Base-by-base conservation (phyloP, 2,329 filamentous ascomycete species). In the Venturia nashicola region DNA sequence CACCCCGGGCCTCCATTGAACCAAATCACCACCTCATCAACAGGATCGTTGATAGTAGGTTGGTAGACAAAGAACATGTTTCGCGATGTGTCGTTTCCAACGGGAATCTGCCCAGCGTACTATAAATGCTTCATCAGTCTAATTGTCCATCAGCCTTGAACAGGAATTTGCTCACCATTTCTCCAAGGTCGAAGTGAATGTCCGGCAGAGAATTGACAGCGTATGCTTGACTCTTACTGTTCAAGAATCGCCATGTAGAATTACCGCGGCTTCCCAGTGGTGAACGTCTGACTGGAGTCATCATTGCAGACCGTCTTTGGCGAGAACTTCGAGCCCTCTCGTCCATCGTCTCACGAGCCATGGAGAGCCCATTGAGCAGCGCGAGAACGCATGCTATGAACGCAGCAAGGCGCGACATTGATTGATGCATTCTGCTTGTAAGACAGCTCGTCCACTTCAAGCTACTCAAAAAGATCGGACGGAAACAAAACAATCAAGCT, bases 21-120 rank as follows among this genome's bases (percentile, higher is more conserved):
- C 67, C 66, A 69, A 18, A 69, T 68, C 39, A 66, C 68, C 23
- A 69, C 62, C 40, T 68, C 67, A 40, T 69, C 65, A 16, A 67
- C 64, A 9, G 67, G 66, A 18, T 62, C 66, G n/a, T 65, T 65
- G 42, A 68, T 59, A 0, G 66, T 68, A 12, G 68, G 67, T 39
- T 66, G 62, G 62, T 68, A 68, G n/a, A 68, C 62, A 57, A 68
- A 69, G 62, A 67, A 68, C 65, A 69, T 59, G 6, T 64, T 64
- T n/a, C 67, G 60, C 1, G 68, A 66, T 9, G 62, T 67, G 54
- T 64, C 66, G 57, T 67, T 66, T 39, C 67, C 65, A 60, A 69
- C 65, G n/a, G 65, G 66, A 5, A 68, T 67, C 7, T 64, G 61
- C 3, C 67, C 67, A 23, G 64, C 64, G 61, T 69, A 69, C 51